A percentile compares a stretch with the other conserved stretches of the same genome.
Evolutionary conservation across 495 filamentous ascomycete species (phyloP).

Genomic region (Pseudomonodictys pantanalensis): DNA sequence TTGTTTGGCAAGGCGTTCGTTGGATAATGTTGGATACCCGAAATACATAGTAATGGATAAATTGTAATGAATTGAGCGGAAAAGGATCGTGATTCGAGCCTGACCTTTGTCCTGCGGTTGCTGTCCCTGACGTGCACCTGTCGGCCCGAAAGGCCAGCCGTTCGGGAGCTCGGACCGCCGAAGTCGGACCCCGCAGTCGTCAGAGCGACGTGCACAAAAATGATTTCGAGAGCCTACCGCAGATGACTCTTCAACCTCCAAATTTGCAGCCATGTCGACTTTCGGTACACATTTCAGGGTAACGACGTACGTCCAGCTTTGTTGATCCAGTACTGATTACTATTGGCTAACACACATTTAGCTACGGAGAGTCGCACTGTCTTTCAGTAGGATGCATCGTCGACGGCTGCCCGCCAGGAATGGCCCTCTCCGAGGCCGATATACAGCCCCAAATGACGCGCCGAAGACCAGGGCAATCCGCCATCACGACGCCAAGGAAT

Average conservation of each 20-base stretch:
- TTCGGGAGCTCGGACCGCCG: too few species aligned
- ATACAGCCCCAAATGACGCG: constrained; percentile 95
- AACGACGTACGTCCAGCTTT: constrained; percentile 36
- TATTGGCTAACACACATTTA: constrained; percentile 11
- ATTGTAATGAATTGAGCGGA: too few species aligned
- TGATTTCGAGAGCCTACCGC: neutral
- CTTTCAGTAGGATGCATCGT: constrained; percentile 43
- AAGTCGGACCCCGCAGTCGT: neutral
- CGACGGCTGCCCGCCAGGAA: constrained; percentile 75
- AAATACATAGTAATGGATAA: too few species aligned
- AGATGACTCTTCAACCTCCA: constrained; percentile 3
- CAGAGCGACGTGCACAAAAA: neutral
- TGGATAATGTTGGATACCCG: neutral
- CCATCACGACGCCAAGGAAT: constrained; percentile 85
- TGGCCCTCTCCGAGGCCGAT: constrained; percentile 81
- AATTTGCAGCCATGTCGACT: constrained; percentile 66
- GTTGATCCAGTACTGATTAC: neutral
- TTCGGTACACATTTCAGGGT: constrained; percentile 71
- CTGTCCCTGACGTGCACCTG: neutral
- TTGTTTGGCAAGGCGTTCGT: neutral
- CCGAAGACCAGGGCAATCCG: constrained; percentile 84
- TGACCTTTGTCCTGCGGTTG: neutral
- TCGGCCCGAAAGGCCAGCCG: neutral
- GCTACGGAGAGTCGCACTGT: constrained; percentile 44
- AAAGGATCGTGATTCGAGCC: too few species aligned